Evolutionary conservation across 2,329 filamentous ascomycete species (phyloP).

Genomic region (Fusarium bactridioides): DNA sequence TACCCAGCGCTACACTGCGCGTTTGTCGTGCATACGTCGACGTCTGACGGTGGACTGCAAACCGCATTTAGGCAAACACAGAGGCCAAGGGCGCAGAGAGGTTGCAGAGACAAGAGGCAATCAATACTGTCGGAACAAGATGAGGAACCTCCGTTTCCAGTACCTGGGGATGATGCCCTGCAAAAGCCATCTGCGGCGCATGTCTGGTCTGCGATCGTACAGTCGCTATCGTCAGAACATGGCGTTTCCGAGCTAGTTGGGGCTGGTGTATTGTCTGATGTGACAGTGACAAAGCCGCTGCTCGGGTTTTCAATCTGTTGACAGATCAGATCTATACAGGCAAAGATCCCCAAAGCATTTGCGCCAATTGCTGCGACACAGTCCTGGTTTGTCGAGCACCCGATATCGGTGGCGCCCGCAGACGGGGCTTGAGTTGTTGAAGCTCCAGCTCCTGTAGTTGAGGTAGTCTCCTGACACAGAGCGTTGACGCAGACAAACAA

Average conservation of each 20-base stretch:
- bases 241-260: background rate
- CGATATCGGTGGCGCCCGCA: background rate
- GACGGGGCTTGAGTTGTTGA: background rate
- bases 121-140: constrained; percentile 1
- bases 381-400: constrained; percentile 5
- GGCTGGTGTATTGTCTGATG: background rate
- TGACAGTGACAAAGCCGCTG: constrained; percentile 6
- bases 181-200: constrained; percentile 4
- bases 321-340: constrained; percentile 3
- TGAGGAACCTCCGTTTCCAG: background rate
- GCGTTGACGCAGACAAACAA: background rate
- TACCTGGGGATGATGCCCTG: background rate
- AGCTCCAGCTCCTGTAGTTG: background rate
- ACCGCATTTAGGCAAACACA: constrained; percentile 19
- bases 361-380: background rate
- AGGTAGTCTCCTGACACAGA: background rate
- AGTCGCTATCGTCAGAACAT: background rate
- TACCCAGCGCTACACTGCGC: background rate
- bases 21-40: background rate
- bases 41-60: background rate
- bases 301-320: background rate
- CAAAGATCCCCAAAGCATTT: background rate
- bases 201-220: background rate
- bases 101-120: constrained; percentile 1
- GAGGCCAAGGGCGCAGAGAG: constrained; percentile 20